A percentile compares a stretch with the other conserved stretches of the same genome.
These are phyloP conservation scores for Macrolepiota albuminosa DNA, from an alignment of 768 basidiomycete species.

Conservation along the genomic window DNA sequence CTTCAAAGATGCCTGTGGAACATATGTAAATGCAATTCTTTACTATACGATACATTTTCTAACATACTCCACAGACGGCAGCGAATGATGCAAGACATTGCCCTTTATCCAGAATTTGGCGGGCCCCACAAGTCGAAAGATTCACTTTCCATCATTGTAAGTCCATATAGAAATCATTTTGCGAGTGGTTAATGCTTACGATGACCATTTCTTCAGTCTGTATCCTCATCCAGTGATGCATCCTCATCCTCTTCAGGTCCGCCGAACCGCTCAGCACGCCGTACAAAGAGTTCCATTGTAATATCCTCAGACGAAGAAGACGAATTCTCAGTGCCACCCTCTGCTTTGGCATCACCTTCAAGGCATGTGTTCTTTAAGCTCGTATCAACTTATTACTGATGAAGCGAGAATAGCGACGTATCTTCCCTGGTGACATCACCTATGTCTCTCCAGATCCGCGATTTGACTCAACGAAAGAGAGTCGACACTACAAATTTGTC, in stretches of 20 bases:
- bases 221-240: constrained; percentile 22
- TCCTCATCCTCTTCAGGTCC: constrained; percentile 16
- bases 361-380: constrained; percentile 1
- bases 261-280: constrained; percentile 9
- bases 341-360: constrained; percentile 8
- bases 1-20: constrained; percentile 28
- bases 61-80: constrained; percentile 21
- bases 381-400: background rate
- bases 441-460: constrained; percentile 6
- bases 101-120: constrained; percentile 29
- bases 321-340: constrained; percentile 9
- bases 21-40: constrained; percentile 21
- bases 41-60: background rate
- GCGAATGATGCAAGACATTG: constrained; percentile 24
- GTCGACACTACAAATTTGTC: constrained; percentile 7
- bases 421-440: background rate
- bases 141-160: constrained; percentile 23
- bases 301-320: constrained; percentile 36
- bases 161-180: constrained; percentile 8
- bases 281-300: constrained; percentile 15
- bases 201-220: constrained; percentile 16
- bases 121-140: constrained; percentile 18
- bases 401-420: background rate
- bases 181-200: background rate
- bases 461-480: constrained; percentile 9